These are phyloP conservation scores for Corylus americana DNA, from an alignment of 306 rosid species.

Conservation along the genomic window DNA sequence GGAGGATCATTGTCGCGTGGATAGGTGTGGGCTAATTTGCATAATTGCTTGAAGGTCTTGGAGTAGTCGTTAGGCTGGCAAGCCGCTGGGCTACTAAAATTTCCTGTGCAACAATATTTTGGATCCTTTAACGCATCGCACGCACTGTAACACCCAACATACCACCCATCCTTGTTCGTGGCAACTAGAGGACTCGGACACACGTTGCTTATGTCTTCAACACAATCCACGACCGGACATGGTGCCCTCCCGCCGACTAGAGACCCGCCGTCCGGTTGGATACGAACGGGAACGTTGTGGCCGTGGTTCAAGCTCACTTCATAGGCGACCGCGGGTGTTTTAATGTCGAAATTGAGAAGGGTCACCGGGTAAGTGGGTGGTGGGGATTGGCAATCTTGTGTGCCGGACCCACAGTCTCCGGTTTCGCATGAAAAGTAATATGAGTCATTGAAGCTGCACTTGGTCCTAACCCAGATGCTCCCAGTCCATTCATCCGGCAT, in stretches of 20 bases:
- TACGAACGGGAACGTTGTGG: conserved; percentile 25
- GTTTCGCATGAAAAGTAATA: conserved; percentile 31
- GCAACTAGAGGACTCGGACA: conserved; percentile 26
- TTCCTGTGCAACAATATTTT: conserved; percentile 33
- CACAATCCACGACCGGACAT: conserved; percentile 36
- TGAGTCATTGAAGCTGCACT: conserved; percentile 10
- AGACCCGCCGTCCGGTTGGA: conserved; percentile 36
- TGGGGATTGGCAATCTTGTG: not conserved
- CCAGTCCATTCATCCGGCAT: conserved; percentile 36
- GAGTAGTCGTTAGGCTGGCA: conserved; percentile 36
- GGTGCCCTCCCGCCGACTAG: conserved; percentile 24
- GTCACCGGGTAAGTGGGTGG: conserved; percentile 34
- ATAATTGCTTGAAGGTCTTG: conserved; percentile 6
- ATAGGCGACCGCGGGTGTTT: conserved; percentile 28
- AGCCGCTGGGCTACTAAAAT: not conserved
- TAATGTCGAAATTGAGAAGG: conserved; percentile 26
- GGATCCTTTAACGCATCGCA: conserved; percentile 37
- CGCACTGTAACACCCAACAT: conserved; percentile 40
- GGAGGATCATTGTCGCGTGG: conserved; percentile 33
- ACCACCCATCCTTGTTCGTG: not conserved
- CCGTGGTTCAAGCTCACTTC: conserved; percentile 44
- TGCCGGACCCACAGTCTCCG: conserved; percentile 27
- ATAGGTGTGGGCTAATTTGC: conserved; percentile 28
- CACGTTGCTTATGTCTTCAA: conserved; percentile 5
- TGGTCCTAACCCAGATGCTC: conserved; percentile 27